phyloP scores from a whole-genome alignment of 2,329 filamentous ascomycete species.

The Aspergillus bombycis region DNA sequence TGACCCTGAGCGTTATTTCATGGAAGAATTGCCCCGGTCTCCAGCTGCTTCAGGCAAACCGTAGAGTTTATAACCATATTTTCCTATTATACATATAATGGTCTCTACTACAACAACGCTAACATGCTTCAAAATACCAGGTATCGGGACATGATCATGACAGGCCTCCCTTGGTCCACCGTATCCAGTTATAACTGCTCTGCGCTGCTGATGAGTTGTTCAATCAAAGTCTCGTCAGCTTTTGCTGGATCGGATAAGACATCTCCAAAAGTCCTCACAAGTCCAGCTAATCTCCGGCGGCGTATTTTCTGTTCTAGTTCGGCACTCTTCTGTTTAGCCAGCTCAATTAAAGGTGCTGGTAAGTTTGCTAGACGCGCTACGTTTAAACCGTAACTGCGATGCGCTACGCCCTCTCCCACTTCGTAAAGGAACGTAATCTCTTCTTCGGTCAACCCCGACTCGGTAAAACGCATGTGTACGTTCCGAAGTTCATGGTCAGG shows the following conservation, averaged over 20 bases:
- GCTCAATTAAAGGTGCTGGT: constrained; percentile 73
- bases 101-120: neutral
- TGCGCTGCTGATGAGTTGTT: constrained; percentile 35
- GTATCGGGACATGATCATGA: neutral
- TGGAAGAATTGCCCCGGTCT: neutral
- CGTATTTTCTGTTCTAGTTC: constrained; percentile 77
- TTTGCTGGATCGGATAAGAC: constrained; percentile 23
- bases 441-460: constrained; percentile 56
- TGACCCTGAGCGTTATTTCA: neutral
- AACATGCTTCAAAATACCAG: neutral
- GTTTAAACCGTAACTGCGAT: constrained; percentile 92
- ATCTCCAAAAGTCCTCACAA: constrained; percentile 34
- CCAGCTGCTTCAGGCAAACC: neutral
- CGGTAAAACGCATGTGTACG: constrained; percentile 90
- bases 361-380: constrained; percentile 85
- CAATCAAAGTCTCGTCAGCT: constrained; percentile 30
- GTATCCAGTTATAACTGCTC: constrained; percentile 32
- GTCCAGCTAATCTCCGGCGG: constrained; percentile 59
- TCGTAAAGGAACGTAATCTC: constrained; percentile 95
- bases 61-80: neutral
- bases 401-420: constrained; percentile 85
- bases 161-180: neutral
- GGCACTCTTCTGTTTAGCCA: constrained; percentile 76
- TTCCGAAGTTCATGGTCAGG: constrained; percentile 70
- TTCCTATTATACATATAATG: neutral